These are phyloP conservation scores for Venturia pyrina DNA, from an alignment of 2,329 filamentous ascomycete genomes.

Conservation along the genomic window DNA sequence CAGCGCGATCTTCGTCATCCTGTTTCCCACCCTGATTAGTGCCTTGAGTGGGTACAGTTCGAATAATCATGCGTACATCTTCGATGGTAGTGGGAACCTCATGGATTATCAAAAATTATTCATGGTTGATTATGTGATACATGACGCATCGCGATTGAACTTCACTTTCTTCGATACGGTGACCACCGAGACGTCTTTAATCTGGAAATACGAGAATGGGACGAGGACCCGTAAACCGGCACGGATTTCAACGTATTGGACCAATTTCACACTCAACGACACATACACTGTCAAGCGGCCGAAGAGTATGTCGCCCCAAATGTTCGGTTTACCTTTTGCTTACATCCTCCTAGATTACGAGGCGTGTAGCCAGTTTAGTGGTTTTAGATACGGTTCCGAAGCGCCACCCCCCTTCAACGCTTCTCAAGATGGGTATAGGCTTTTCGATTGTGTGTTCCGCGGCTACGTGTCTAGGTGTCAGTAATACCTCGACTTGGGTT, in stretches of 20 bases:
- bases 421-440: neutral
- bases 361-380: neutral
- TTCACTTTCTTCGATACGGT: neutral
- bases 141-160: slow-evolving; percentile 16
- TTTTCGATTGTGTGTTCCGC: neutral
- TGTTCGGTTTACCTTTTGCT: neutral
- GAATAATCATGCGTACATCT: slow-evolving; percentile 14
- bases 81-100: neutral
- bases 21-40: slow-evolving; percentile 17
- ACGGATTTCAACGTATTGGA: neutral
- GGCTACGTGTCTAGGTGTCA: neutral
- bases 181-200: too few relatives aligned
- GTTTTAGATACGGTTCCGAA: neutral
- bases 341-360: neutral
- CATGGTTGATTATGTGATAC: slow-evolving; percentile 14
- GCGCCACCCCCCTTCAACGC: neutral
- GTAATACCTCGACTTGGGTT: neutral
- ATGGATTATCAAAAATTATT: neutral
- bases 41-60: slow-evolving; percentile 19
- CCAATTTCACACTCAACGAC: neutral
- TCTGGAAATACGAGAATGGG: too few relatives aligned
- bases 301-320: neutral
- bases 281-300: neutral
- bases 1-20: slow-evolving; percentile 16
- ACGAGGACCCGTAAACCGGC: too few relatives aligned